Conservation (phyloP, 2,329 filamentous ascomycete genomes). For the Cercospora beticola region DNA sequence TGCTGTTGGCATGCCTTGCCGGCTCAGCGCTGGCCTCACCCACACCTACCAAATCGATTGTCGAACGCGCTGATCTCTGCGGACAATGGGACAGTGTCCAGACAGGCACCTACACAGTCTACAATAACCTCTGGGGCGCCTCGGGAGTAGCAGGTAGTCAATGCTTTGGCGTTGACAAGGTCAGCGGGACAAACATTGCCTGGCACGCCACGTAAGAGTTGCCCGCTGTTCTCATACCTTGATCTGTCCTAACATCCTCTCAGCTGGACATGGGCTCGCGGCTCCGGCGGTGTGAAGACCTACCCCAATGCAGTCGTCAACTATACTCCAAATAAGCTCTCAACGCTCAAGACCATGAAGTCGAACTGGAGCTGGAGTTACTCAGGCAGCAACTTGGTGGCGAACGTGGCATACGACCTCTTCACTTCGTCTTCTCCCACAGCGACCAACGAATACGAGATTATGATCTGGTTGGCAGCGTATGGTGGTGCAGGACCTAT, state of each 20-base stretch:
- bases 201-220: slow-evolving; percentile 24
- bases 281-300: slow-evolving; percentile 41
- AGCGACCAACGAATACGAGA: slow-evolving; percentile 54
- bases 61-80: slow-evolving; percentile 8
- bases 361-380: slow-evolving; percentile 52
- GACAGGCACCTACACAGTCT: slow-evolving; percentile 23
- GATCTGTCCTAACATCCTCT: neutral
- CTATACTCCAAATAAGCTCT: slow-evolving; percentile 37
- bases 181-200: slow-evolving; percentile 20
- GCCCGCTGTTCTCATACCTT: neutral
- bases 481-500: slow-evolving; percentile 59
- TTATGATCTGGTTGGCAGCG: slow-evolving; percentile 65
- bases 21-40: neutral
- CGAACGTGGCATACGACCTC: slow-evolving; percentile 63
- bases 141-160: slow-evolving; percentile 21
- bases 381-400: slow-evolving; percentile 50
- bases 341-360: slow-evolving; percentile 43
- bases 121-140: slow-evolving; percentile 28
- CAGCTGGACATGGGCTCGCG: slow-evolving; percentile 28
- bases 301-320: slow-evolving; percentile 45
- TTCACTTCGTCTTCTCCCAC: slow-evolving; percentile 55
- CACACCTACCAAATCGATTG: slow-evolving; percentile 9
- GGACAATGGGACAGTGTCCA: slow-evolving; percentile 13
- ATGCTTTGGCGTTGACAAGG: slow-evolving; percentile 25
- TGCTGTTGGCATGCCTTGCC: neutral